Base-by-base conservation (phyloP, 768 basidiomycete species). In the Tulasnella sp. region DNA sequence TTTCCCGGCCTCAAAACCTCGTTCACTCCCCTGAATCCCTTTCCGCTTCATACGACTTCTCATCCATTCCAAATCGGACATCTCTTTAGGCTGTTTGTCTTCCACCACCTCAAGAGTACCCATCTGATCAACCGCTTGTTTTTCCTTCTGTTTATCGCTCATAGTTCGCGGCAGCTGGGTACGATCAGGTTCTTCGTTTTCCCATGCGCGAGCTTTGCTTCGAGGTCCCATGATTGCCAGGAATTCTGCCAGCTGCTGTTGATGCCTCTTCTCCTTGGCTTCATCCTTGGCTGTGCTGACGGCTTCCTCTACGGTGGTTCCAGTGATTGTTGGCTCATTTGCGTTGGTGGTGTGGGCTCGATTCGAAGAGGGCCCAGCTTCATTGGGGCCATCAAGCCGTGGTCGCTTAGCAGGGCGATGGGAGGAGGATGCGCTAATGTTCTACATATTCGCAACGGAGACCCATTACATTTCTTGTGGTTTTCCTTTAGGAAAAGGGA, bases 1-100 rank as follows among this genome's bases (percentile, higher is more conserved):
- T 7, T 50, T 30, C 22, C 25, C 19, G 27, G 27, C 21, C 27
- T 48, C 19, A 48, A 5, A 29, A 2, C 42, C 22, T 61, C 69
- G n/a, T 15, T 81, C 79, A 21, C 81, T 38, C 15, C 15, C 34
- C 78, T 27, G 22, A 10, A 2, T 0, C 80, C 81, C 63, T 85
- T 82, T 64, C 84, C 78, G 62, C 21, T 75, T 69, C 76, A 81
- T 87, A 49, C 78, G 80, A 30, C 75, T 76, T 66, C 74, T 77
- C 79, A 88, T 78, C 86, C 87, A 89, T 42, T 88, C 85, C 60
- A 83, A 63, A 66, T 89, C 87, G 0, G 83, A 83, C 4, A 85
- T 64, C 5, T 69, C 71, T 48, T 72, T 75, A 2, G 64, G 63
- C 24, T 63, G 44, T 30, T 15, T 3, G 46, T 41, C 34, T 38